These are phyloP conservation scores for Kwoniella botswanensis DNA, from an alignment of 768 basidiomycete species.

Conservation along the genomic window DNA sequence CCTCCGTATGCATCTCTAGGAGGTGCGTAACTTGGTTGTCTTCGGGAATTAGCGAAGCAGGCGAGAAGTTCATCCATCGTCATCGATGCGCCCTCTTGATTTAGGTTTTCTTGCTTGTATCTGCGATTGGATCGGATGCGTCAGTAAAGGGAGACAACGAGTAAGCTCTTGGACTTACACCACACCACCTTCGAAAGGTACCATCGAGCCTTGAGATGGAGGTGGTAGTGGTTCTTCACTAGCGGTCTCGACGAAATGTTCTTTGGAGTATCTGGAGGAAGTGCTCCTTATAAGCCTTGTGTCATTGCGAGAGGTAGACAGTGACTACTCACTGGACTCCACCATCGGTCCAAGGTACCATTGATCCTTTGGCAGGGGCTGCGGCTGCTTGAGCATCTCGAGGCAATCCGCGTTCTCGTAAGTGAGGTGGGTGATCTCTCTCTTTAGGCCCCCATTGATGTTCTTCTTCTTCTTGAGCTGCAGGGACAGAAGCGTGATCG, in stretches of 20 bases:
- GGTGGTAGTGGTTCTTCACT: no score
- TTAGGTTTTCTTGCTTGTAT: slow-evolving; percentile 21
- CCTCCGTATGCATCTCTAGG: background rate
- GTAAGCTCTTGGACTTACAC: slow-evolving; percentile 6
- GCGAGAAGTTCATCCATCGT: slow-evolving; percentile 24
- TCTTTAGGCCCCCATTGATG: background rate
- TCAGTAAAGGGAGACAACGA: background rate
- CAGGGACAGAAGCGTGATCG: background rate
- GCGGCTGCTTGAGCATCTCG: background rate
- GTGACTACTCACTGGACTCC: background rate
- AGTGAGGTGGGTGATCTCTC: background rate
- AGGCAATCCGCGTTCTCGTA: background rate
- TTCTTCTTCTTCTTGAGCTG: background rate
- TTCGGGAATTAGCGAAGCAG: slow-evolving; percentile 9
- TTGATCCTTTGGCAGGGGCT: background rate
- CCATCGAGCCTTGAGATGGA: background rate
- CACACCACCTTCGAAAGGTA: slow-evolving; percentile 2
- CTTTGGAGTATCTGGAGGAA: no score
- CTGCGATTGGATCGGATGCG: background rate
- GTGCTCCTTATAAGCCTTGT: no score
- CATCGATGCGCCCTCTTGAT: background rate
- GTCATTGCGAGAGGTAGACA: no score
- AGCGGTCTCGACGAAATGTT: no score
- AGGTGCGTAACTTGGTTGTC: background rate
- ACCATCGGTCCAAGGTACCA: slow-evolving; percentile 3